A percentile compares a stretch with the other conserved stretches of the same genome.
These are phyloP conservation scores for Ceratobasidium sp. DNA, from an alignment of 1,284 basidiomycete species.

Conservation along the genomic window DNA sequence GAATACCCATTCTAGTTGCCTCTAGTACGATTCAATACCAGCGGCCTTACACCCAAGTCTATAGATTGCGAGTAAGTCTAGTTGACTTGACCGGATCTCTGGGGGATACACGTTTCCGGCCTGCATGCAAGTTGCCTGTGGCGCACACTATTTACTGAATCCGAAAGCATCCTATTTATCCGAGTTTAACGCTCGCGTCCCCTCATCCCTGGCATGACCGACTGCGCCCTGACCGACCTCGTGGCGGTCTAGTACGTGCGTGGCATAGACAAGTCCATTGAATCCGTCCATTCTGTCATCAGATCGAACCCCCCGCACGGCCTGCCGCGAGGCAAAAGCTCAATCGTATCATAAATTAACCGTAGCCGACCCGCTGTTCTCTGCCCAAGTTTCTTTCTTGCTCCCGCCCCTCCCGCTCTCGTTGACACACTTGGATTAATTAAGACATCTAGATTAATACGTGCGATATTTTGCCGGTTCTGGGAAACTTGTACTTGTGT, in stretches of 20 bases:
- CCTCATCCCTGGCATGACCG: not conserved
- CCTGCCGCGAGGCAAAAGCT: conserved; percentile 15
- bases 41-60: too few species aligned
- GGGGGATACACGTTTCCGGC: too few species aligned
- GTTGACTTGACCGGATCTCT: too few species aligned
- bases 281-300: not conserved
- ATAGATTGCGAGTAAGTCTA: too few species aligned
- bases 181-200: not conserved
- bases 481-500: not conserved
- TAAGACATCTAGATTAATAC: not conserved
- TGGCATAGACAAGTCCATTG: not conserved
- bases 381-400: too few species aligned
- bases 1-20: conserved; percentile 17
- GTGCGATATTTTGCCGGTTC: not conserved
- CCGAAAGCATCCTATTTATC: not conserved
- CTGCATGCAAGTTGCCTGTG: not conserved
- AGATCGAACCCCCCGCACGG: not conserved
- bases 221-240: conserved; percentile 21
- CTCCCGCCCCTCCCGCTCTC: not conserved
- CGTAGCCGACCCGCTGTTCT: not conserved
- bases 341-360: conserved; percentile 29
- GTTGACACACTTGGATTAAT: too few species aligned
- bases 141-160: not conserved
- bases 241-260: conserved; percentile 25
- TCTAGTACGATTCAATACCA: too few species aligned